Base-by-base conservation (phyloP, 176 grass and related monocot genomes). In the Bonia amplexicaulis region DNA sequence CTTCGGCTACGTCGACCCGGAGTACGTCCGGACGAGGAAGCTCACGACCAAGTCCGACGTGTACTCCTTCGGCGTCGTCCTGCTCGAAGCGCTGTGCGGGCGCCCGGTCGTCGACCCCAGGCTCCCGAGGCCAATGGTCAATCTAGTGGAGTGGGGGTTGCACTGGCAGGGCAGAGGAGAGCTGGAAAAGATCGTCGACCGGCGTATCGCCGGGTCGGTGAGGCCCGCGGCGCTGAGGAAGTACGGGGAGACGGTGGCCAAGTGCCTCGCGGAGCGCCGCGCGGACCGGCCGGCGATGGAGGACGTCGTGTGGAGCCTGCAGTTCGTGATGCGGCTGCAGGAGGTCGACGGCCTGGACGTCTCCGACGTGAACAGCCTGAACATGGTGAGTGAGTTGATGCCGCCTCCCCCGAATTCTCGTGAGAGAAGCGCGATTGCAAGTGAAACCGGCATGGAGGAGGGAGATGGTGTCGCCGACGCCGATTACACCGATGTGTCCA, bases 221-320 rank as follows among this genome's bases (percentile, higher is more conserved):
- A 90, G 57, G 59, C 73, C 84, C 0, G 22, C n/a, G 6, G 65
- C 84, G 7, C 66, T 83, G 40, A 66, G 37, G 27, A 90, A 90
- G 74, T 87, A 87, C 66, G 79, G 79, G 39, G 79, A 86, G 79
- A 90, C 48, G 55, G 79, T 55, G 73, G 88, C 65, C 2, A 82
- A 45, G 73, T 90, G 88, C 57, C 71, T 90, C 1, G 83, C 78
- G 0, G 63, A 82, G 37, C 64, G 83, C 9, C 78, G 62, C 33
- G 78, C 42, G 0, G 73, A 86, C 45, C 66, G 88, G 77, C 88
- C 78, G 25, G 25, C 23, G 6, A 90, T 90, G 88, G 88, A 86
- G 37, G 88, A 90, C 79, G 84, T 90, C 15, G 73, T 90, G 88
- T 86, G 88, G 88, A 86, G 58, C 66, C 84, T 90, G 37, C 74